Percentiles rank a stretch among this genome's conserved stretches.
These are phyloP conservation scores for Pulchroboletus neoregius DNA, from an alignment of 1,284 basidiomycete genomes.

Conservation along the genomic window DNA sequence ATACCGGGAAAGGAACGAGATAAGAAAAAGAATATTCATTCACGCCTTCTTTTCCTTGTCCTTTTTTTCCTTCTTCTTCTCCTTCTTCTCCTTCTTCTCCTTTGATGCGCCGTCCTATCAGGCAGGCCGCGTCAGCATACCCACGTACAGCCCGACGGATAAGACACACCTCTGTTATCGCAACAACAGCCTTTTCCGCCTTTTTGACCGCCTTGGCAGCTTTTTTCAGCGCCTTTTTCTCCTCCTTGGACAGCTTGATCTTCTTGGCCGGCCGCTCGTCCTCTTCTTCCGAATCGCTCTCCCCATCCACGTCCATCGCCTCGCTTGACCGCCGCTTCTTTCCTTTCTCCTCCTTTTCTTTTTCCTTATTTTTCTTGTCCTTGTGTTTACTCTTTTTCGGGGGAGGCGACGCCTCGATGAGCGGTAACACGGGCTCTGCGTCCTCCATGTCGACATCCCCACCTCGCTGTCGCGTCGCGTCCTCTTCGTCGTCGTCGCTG, in stretches of 20 bases:
- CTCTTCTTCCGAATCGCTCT: constrained; percentile 38
- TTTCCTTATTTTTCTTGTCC: constrained; percentile 13
- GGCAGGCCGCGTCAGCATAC: constrained; percentile 8
- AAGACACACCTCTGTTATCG: constrained; percentile 36
- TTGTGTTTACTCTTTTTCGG: constrained; percentile 42
- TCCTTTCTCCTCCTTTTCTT: background rate
- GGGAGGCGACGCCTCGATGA: constrained; percentile 51
- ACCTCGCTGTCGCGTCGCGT: constrained; percentile 18
- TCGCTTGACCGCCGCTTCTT: constrained; percentile 56
- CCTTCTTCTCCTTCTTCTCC: constrained; percentile 45
- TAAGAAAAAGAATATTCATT: constrained; percentile 2
- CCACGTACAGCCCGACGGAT: constrained; percentile 2
- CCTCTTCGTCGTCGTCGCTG: constrained; percentile 66
- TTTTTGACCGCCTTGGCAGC: constrained; percentile 61
- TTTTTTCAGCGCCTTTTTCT: constrained; percentile 79
- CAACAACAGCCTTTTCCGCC: constrained; percentile 37
- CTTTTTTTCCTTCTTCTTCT: constrained; percentile 40
- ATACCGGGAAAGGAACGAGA: constrained; percentile 5
- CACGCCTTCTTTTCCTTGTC: constrained; percentile 46
- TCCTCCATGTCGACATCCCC: constrained; percentile 47
- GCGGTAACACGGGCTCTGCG: constrained; percentile 48
- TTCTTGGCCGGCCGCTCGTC: constrained; percentile 62
- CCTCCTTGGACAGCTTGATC: constrained; percentile 74
- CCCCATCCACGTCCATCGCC: constrained; percentile 58
- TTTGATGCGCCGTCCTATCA: constrained; percentile 36